Evolutionary conservation across 805 yeast genomes (phyloP), one percentile per base, ranked within the genome.

Genomic region (Lipomyces spencermartinsiae): DNA sequence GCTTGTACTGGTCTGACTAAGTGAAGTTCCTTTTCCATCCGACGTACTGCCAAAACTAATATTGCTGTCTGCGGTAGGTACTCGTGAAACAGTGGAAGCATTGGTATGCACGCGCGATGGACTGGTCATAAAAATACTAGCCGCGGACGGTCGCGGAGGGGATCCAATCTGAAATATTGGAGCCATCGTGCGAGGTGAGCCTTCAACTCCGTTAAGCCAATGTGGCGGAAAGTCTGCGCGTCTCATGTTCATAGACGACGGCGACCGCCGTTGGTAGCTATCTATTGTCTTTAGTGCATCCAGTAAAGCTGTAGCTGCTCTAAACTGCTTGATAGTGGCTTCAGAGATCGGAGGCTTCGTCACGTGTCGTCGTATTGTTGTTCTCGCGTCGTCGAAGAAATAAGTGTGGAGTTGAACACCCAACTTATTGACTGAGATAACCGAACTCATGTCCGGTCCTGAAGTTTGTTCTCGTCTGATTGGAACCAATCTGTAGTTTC

Each of bases 311-410:
- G 63, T 55, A n/a, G 72, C 63, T 2, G 66, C 63, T 22, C 33
- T 43, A 22, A 60, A 62, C 19, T 64, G 58, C 54, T 51, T 57
- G 8, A 53, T n/a, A 9, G 68, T 61, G 33, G 57, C 61, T n/a
- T 61, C 69, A 9, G 72, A 64, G n/a, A 63, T 37, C 29, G 62
- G 33, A 1, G 65, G 57, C 22, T 54, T 55, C 7, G 63, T n/a
- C 8, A 37, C 43, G 37, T 61, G 68, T 4, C 67, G 58, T 22
- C 63, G 59, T 4, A 69, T 61, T 12, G 69, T 46, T 10, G 69
- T 64, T 12, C 60, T 66, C 14, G 71, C 62, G 49, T 69, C 72
- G 63, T 70, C 73, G n/a, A 70, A 70, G 59, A 70, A 70, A 59
- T 68, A 68, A 1, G 71, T 70, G 55, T 68, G 69, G 14, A 69